phyloP scores from a whole-genome alignment of 495 filamentous ascomycete genomes.

The Podospora didyma region DNA sequence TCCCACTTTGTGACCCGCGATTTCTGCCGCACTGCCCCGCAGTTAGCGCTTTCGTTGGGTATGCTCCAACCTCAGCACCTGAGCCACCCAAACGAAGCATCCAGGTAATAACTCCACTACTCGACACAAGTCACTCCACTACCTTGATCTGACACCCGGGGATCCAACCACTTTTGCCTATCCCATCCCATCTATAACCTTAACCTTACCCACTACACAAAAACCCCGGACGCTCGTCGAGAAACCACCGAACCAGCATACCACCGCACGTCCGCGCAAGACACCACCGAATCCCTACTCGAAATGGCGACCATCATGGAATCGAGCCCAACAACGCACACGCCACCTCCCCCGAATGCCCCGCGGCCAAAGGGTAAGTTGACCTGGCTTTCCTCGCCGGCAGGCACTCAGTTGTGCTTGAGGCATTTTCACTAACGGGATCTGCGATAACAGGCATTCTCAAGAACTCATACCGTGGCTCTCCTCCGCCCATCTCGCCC shows the following conservation, averaged over 20 bases:
- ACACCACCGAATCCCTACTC: neutral
- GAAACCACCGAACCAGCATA: neutral
- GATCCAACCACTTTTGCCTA: neutral
- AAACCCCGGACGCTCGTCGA: neutral
- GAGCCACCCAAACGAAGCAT: too few relatives aligned
- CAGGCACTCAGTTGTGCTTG: neutral
- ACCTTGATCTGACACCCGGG: neutral
- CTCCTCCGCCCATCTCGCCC: slow-evolving; percentile 48
- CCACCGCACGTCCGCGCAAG: neutral
- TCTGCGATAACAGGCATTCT: slow-evolving; percentile 68
- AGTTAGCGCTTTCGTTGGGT: too few relatives aligned
- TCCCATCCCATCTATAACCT: neutral
- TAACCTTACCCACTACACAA: neutral
- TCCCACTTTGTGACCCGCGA: too few relatives aligned
- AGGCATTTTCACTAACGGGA: neutral
- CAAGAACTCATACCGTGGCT: slow-evolving; percentile 76
- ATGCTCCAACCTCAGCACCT: too few relatives aligned
- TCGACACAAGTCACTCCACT: slow-evolving; percentile 2
- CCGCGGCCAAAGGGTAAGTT: slow-evolving; percentile 73
- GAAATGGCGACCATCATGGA: slow-evolving; percentile 36
- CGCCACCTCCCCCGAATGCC: slow-evolving; percentile 39
- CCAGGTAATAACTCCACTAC: neutral
- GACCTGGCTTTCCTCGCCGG: neutral
- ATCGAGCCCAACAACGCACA: slow-evolving; percentile 32
- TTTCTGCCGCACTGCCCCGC: too few relatives aligned